Evolutionary conservation across 2,329 filamentous ascomycete genomes (phyloP).

Genomic region (Scopulariopsis brevicaulis): DNA sequence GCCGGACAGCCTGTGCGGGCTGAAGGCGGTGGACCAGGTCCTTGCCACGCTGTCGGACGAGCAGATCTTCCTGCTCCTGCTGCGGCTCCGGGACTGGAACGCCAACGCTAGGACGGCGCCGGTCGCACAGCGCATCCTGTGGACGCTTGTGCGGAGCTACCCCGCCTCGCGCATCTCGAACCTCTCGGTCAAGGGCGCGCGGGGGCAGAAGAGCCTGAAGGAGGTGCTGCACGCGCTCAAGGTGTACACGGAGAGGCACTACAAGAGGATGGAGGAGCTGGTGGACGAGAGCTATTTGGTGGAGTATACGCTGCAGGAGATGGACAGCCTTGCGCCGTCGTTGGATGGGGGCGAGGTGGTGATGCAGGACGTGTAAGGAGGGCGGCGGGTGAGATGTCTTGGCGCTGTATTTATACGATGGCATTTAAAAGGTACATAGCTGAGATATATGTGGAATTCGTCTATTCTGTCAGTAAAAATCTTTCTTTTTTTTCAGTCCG

Average conservation of each 20-base stretch:
- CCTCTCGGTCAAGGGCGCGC: conserved; percentile 47
- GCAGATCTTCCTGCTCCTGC: conserved; percentile 73
- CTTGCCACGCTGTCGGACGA: conserved; percentile 69
- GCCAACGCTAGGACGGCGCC: conserved; percentile 81
- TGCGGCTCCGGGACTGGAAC: conserved; percentile 90
- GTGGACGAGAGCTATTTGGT: conserved; percentile 91
- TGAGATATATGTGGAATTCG: background rate
- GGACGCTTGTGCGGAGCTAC: conserved; percentile 69
- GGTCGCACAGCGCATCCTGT: conserved; percentile 77
- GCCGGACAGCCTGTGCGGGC: conserved; percentile 49
- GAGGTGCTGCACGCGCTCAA: conserved; percentile 80
- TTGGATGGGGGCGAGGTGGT: conserved; percentile 25
- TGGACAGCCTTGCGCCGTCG: conserved; percentile 60
- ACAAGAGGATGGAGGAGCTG: conserved; percentile 77
- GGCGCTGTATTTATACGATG: background rate
- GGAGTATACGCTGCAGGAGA: conserved; percentile 85
- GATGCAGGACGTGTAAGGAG: conserved; percentile 17
- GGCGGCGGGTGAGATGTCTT: background rate
- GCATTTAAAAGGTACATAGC: background rate
- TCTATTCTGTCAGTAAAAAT: background rate
- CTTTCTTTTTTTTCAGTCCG: background rate
- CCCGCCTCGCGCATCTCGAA: conserved; percentile 66
- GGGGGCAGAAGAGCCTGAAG: conserved; percentile 56
- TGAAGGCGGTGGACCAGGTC: conserved; percentile 69
- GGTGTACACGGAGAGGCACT: conserved; percentile 89